phyloP scores from a whole-genome alignment of 2,329 filamentous ascomycete species.

The Stromatinia cepivora region DNA sequence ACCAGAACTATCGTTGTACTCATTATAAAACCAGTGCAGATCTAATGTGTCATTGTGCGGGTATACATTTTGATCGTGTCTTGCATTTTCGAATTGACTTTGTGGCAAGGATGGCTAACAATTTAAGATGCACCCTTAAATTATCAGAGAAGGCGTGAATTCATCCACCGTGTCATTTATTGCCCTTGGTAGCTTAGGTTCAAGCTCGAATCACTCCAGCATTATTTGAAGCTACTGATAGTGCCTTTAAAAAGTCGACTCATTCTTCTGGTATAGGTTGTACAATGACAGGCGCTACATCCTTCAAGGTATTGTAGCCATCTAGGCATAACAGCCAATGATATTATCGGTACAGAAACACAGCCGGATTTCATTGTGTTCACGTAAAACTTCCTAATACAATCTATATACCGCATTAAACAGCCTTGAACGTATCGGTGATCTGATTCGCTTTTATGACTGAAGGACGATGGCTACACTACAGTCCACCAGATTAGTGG shows the following conservation, averaged over 20 bases:
- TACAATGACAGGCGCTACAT: conserved; percentile 51
- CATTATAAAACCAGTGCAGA: not conserved
- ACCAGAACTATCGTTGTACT: not conserved
- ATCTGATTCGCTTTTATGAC: conserved; percentile 46
- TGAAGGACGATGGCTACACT: conserved; percentile 45
- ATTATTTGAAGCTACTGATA: conserved; percentile 31
- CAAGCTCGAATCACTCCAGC: not conserved
- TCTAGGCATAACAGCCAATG: conserved; percentile 43
- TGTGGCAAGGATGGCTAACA: not conserved
- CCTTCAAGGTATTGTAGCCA: conserved; percentile 43
- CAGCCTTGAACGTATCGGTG: conserved; percentile 37
- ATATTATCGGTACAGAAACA: too few species aligned
- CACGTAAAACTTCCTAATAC: conserved; percentile 35
- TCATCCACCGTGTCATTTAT: not conserved
- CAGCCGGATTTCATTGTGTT: not conserved
- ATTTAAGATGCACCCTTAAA: not conserved
- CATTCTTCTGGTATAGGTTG: conserved; percentile 58
- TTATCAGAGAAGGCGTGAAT: not conserved
- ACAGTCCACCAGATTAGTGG: conserved; percentile 30
- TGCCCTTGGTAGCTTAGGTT: too few species aligned
- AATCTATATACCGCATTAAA: conserved; percentile 34
- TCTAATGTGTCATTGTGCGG: not conserved
- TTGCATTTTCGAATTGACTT: not conserved
- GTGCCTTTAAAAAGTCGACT: conserved; percentile 44
- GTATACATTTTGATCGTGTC: not conserved